Evolutionary conservation across 257 asterid genomes (phyloP).

Genomic region (Cynanchum wilfordii): DNA sequence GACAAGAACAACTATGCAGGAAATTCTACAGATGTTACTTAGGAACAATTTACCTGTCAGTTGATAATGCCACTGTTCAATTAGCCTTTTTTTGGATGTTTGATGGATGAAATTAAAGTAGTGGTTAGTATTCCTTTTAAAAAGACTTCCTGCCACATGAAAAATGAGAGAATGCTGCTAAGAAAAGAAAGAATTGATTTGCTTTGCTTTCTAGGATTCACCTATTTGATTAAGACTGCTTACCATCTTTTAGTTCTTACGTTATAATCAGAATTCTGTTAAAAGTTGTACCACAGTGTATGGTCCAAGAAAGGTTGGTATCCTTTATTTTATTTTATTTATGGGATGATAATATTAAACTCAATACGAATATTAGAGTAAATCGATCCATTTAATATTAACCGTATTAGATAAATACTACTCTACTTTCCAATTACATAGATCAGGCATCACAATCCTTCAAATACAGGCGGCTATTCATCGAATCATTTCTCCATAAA

Average conservation of each 20-base stretch:
- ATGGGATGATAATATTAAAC: too few relatives aligned
- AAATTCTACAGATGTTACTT: neutral
- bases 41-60: neutral
- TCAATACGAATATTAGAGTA: too few relatives aligned
- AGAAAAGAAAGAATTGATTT: neutral
- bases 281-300: neutral
- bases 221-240: slow-evolving; percentile 8
- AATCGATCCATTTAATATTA: too few relatives aligned
- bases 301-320: slow-evolving; percentile 14
- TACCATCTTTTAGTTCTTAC: slow-evolving; percentile 13
- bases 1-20: neutral
- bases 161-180: slow-evolving; percentile 7
- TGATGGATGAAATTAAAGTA: neutral
- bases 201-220: neutral
- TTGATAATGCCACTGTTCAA: neutral
- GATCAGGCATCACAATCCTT: slow-evolving; percentile 8
- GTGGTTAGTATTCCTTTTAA: neutral
- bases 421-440: too few relatives aligned
- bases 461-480: neutral
- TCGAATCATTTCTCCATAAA: neutral
- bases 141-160: neutral
- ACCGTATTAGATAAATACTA: too few relatives aligned
- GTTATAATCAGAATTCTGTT: slow-evolving; percentile 17
- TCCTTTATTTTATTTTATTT: neutral
- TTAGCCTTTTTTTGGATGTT: neutral